phyloP scores from a whole-genome alignment of 495 filamentous ascomycete species.

The Aspergillus bertholletiae region DNA sequence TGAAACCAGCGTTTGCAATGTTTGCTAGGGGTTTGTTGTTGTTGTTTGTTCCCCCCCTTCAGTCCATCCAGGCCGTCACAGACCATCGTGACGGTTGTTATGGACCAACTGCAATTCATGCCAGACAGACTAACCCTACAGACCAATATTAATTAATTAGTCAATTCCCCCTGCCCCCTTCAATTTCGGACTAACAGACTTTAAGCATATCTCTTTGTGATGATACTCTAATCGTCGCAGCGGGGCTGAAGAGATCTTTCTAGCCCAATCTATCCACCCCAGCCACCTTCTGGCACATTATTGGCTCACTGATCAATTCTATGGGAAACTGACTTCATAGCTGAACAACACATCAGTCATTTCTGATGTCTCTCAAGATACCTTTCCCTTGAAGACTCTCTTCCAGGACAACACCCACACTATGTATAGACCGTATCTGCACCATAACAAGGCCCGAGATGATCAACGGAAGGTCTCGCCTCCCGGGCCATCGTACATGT shows the following conservation, averaged over 20 bases:
- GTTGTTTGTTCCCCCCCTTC: background rate
- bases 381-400: conserved; percentile 9
- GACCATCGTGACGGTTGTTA: background rate
- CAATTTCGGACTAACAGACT: background rate
- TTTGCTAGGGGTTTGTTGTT: conserved; percentile 2
- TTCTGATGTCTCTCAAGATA: conserved; percentile 14
- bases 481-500: conserved; percentile 79
- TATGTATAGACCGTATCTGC: conserved; percentile 35
- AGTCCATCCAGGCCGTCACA: background rate
- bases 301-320: conserved; percentile 16
- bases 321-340: conserved; percentile 16
- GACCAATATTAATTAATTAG: background rate
- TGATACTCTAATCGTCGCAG: conserved; percentile 1
- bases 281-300: conserved; percentile 17
- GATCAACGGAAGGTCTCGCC: conserved; percentile 61
- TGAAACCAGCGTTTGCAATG: background rate
- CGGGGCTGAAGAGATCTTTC: conserved; percentile 7
- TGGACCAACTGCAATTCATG: background rate
- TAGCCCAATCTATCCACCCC: conserved; percentile 13
- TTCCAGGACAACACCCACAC: conserved; percentile 16
- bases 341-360: conserved; percentile 11
- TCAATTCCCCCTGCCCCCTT: background rate
- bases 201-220: conserved; percentile 3
- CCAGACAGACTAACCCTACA: background rate
- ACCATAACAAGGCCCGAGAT: conserved; percentile 30